Base-by-base conservation (phyloP, 1,284 basidiomycete genomes). In the Malassezia restricta region DNA sequence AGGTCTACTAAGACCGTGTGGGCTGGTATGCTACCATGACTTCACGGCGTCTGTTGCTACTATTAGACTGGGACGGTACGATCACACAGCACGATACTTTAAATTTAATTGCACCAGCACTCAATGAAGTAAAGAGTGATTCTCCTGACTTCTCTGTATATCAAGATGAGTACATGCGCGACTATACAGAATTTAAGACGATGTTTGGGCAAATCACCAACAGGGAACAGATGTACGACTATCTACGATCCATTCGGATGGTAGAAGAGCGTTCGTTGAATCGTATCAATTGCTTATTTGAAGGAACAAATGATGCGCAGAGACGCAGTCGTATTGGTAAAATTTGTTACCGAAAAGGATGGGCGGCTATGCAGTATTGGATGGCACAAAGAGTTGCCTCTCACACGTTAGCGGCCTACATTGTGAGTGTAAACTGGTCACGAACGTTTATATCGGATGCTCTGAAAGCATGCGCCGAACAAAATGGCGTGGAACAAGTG, bases 21-120 rank as follows among this genome's bases (percentile, higher is more conserved):
- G 20, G 20, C 20, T 24, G 2, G 20, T 24, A 24, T 24, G 20
- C 4, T 24, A 24, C 20, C 20, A 24, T 24, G 20, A 24, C 20
- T 24, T 24, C 20, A 24, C 20, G 20, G 20, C 20, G 20, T 24
- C 20, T 61, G 28, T 42, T 60, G 15, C 43, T 71, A 9, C 56
- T 70, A 9, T 47, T 69, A 40, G 70, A 72, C 54, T 72, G 64
- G 64, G 70, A 72, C 59, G 70, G 68, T 50, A 72, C 68, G 4
- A 63, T 72, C 43, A 65, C 65, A 2, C n/a, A 49, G 12, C 37
- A 53, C 40, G 70, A 72, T 40, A 71, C 70, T 6, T 61, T 72
- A 12, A 44, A 57, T 1, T 57, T 66, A 39, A 55, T 72, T 27
- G 63, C 68, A 4, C 66, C 66, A 0, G 52, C 59, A 1, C 38